Conservation (phyloP, 768 basidiomycete genomes). For the Harrya chromipes region DNA sequence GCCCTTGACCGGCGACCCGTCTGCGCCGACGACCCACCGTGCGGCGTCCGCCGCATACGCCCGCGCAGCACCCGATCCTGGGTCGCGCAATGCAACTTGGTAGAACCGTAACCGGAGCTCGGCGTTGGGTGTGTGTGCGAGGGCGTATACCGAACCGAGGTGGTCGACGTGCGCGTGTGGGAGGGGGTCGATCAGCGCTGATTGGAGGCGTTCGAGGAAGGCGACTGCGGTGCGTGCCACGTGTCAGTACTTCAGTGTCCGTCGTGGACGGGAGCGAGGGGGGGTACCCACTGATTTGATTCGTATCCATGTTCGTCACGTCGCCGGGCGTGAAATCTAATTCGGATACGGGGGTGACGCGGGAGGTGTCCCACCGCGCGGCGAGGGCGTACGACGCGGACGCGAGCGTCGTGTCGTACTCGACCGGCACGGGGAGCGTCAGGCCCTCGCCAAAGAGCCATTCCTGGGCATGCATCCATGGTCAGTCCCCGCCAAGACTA, state of each 20-base stretch:
- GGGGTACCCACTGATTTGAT: conserved; percentile 59
- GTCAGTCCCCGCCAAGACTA: background rate
- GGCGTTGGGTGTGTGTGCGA: conserved; percentile 56
- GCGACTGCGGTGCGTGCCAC: conserved; percentile 47
- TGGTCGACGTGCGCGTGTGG: conserved; percentile 56
- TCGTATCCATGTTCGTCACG: conserved; percentile 61
- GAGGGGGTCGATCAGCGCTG: conserved; percentile 45
- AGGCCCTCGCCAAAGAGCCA: conserved; percentile 84
- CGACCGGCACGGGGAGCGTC: conserved; percentile 67
- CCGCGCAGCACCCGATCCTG: conserved; percentile 44
- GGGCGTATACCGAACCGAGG: conserved; percentile 51
- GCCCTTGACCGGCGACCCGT: conserved; percentile 63
- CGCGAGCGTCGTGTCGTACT: conserved; percentile 74
- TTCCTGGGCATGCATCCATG: conserved; percentile 37
- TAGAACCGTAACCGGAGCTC: conserved; percentile 83
- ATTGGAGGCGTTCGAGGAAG: conserved; percentile 77
- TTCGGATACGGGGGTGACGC: conserved; percentile 43
- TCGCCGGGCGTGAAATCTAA: conserved; percentile 60
- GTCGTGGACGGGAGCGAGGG: background rate
- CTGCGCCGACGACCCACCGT: conserved; percentile 62
- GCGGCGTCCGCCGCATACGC: conserved; percentile 52
- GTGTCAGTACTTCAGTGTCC: too few species aligned
- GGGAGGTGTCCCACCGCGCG: conserved; percentile 66
- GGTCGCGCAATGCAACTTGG: conserved; percentile 57
- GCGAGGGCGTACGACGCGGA: conserved; percentile 70